Percentiles rank a stretch among this genome's conserved stretches.
These are phyloP conservation scores for Tillandsia fasciculata DNA, from an alignment of 176 grass and related monocot species.

Conservation along the genomic window DNA sequence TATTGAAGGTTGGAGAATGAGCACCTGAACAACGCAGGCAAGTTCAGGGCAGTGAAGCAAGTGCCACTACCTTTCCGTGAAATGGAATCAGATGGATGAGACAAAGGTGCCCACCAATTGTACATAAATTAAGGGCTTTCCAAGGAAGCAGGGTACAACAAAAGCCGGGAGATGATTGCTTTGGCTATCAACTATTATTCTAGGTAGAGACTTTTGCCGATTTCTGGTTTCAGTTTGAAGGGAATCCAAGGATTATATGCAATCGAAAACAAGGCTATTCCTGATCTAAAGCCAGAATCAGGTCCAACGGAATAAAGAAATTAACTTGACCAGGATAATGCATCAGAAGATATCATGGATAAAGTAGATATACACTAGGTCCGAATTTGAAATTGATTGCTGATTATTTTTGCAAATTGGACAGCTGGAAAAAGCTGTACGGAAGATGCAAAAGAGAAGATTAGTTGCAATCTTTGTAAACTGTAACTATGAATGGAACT, in stretches of 20 bases:
- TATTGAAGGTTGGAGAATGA: conserved; percentile 70
- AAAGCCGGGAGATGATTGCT: no score
- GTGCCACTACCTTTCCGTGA: conserved; percentile 82
- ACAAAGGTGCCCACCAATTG: background rate
- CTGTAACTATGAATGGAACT: no score
- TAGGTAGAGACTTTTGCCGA: background rate
- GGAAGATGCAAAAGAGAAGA: no score
- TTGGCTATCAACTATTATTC: background rate
- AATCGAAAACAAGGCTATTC: background rate
- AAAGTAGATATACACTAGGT: no score
- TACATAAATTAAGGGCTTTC: conserved; percentile 16
- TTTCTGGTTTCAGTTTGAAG: background rate
- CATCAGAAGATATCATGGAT: background rate
- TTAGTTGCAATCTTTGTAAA: no score
- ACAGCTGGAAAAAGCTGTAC: no score
- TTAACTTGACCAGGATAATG: background rate
- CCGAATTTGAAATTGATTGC: no score
- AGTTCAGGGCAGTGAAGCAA: conserved; percentile 70
- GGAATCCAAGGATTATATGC: no score
- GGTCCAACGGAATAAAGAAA: background rate
- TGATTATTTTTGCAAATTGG: no score
- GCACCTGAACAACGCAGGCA: conserved; percentile 82
- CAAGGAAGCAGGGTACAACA: background rate
- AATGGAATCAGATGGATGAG: conserved; percentile 51
- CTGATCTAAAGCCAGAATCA: background rate